Evolutionary conservation across 495 filamentous ascomycete species (phyloP).

Genomic region (Penicillium bialowiezense): DNA sequence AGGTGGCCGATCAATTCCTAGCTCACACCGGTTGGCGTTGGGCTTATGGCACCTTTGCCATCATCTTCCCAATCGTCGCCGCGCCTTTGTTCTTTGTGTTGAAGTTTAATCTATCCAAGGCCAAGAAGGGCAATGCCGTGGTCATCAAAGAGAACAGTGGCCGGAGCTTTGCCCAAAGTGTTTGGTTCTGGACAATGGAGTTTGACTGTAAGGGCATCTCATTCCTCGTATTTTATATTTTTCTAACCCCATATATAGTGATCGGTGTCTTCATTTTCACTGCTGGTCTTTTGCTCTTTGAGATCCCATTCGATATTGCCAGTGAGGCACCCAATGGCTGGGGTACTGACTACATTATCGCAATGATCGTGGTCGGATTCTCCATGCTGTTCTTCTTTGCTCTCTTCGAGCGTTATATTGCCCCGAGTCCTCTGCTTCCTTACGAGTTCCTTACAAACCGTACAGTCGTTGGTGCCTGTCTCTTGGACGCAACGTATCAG

Average conservation of each 20-base stretch:
- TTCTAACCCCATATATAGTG: slow-evolving; percentile 7
- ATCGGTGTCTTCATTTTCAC: slow-evolving; percentile 54
- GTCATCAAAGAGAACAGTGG: slow-evolving; percentile 24
- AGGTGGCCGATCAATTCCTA: slow-evolving; percentile 44
- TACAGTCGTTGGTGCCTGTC: slow-evolving; percentile 57
- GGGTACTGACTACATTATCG: slow-evolving; percentile 46
- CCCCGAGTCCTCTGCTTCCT: slow-evolving; percentile 51
- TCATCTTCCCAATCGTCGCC: slow-evolving; percentile 53
- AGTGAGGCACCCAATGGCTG: slow-evolving; percentile 37
- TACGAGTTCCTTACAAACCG: slow-evolving; percentile 40
- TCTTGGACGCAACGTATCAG: slow-evolving; percentile 49
- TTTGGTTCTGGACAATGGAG: slow-evolving; percentile 17
- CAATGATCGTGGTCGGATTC: slow-evolving; percentile 53
- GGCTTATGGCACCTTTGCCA: slow-evolving; percentile 59
- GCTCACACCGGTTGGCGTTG: slow-evolving; percentile 52
- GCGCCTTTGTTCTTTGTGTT: slow-evolving; percentile 44
- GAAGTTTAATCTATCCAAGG: slow-evolving; percentile 49
- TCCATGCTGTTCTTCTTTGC: slow-evolving; percentile 51
- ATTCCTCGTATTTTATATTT: too few relatives aligned
- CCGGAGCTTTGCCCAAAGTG: slow-evolving; percentile 14
- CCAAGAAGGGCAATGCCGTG: slow-evolving; percentile 35
- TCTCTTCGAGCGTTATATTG: slow-evolving; percentile 51
- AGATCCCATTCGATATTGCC: slow-evolving; percentile 53
- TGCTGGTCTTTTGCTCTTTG: slow-evolving; percentile 55
- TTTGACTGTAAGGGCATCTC: slow-evolving; percentile 18